These are phyloP conservation scores for Rubus parviflorus DNA, from an alignment of 306 rosid genomes.

Conservation along the genomic window DNA sequence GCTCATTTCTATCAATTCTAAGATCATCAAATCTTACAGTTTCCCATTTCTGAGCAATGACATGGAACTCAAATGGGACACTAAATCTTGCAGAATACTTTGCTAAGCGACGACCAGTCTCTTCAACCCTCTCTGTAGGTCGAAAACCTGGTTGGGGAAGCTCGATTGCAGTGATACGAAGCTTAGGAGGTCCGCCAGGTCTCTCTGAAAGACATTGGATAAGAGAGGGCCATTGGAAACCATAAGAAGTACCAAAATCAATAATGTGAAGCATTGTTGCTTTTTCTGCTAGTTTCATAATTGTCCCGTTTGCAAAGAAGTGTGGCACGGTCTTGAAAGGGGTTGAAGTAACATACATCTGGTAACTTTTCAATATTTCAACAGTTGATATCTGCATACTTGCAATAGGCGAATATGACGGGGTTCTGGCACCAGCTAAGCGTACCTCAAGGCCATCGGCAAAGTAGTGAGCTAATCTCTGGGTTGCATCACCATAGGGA, in stretches of 20 bases:
- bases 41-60: conserved; percentile 41
- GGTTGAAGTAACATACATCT: conserved; percentile 30
- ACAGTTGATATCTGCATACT: conserved; percentile 30
- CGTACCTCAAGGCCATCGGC: conserved; percentile 45
- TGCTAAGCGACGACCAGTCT: conserved; percentile 32
- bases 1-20: conserved; percentile 19
- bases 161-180: conserved; percentile 44
- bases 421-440: conserved; percentile 28
- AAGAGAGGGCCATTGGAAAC: conserved; percentile 47
- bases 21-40: conserved; percentile 23
- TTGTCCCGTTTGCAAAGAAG: conserved; percentile 30
- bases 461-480: conserved; percentile 47
- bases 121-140: conserved; percentile 33
- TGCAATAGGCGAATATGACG: conserved; percentile 17
- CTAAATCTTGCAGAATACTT: conserved; percentile 39
- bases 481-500: conserved; percentile 34
- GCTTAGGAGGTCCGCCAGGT: conserved; percentile 39
- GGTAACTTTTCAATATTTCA: conserved; percentile 33
- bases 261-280: conserved; percentile 34
- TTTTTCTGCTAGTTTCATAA: conserved; percentile 25
- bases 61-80: conserved; percentile 39
- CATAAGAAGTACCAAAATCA: conserved; percentile 43
- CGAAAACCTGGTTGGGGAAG: conserved; percentile 43
- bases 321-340: conserved; percentile 32
- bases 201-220: conserved; percentile 38